These are phyloP conservation scores for Begonia masoniana DNA, from an alignment of 306 rosid genomes.

Conservation along the genomic window DNA sequence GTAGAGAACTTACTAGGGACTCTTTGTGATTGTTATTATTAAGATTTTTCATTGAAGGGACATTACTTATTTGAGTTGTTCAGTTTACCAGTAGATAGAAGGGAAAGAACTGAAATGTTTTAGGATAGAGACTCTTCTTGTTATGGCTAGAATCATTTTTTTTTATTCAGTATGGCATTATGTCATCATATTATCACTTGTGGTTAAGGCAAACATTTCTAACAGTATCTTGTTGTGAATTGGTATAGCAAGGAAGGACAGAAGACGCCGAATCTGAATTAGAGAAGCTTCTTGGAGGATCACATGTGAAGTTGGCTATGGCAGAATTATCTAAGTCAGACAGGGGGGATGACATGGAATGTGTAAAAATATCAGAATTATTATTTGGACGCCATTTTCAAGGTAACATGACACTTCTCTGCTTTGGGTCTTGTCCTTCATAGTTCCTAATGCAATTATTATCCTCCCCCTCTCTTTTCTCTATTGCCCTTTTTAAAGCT, in stretches of 20 bases:
- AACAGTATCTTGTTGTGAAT: no score
- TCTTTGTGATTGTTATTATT: no score
- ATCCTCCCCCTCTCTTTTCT: background rate
- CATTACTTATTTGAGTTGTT: no score
- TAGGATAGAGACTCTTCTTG: no score
- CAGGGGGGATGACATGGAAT: slow-evolving; percentile 64
- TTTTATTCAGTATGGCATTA: no score
- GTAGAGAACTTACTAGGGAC: no score
- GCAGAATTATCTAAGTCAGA: slow-evolving; percentile 61
- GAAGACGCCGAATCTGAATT: slow-evolving; percentile 79
- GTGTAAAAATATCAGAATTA: slow-evolving; percentile 65
- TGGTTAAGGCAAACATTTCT: no score
- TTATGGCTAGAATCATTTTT: no score
- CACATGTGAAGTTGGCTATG: slow-evolving; percentile 80
- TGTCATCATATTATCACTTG: no score
- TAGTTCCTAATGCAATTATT: background rate
- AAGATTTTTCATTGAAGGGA: no score
- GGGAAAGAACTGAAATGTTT: no score
- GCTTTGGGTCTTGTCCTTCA: background rate
- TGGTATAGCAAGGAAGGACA: slow-evolving; percentile 74
- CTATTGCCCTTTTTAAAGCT: slow-evolving; percentile 2
- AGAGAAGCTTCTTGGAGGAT: slow-evolving; percentile 73
- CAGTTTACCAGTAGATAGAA: no score
- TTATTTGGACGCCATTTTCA: slow-evolving; percentile 70
- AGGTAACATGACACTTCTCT: slow-evolving; percentile 30